Evolutionary conservation across 1,284 basidiomycete genomes (phyloP).

Genomic region (Fomitopsis schrenkii): DNA sequence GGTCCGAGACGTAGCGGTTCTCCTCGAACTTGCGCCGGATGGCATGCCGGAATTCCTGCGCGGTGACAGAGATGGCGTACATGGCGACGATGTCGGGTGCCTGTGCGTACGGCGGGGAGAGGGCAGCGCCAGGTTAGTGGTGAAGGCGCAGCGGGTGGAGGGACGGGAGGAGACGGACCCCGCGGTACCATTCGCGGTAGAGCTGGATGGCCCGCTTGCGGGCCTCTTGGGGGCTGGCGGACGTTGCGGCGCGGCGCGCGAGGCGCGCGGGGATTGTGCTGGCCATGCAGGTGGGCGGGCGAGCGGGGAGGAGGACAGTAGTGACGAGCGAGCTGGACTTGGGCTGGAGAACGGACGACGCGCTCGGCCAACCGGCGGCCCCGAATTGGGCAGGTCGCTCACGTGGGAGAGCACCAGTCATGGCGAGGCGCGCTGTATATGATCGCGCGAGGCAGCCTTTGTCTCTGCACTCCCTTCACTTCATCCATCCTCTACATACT

Average conservation of each 20-base stretch:
- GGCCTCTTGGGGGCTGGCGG: slow-evolving; percentile 63
- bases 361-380: not conserved
- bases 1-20: slow-evolving; percentile 81
- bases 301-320: not conserved
- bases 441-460: not conserved
- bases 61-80: slow-evolving; percentile 83
- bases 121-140: not conserved
- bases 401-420: not conserved
- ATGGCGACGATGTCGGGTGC: slow-evolving; percentile 87
- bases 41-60: slow-evolving; percentile 78
- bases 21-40: slow-evolving; percentile 88
- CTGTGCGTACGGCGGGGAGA: slow-evolving; percentile 34
- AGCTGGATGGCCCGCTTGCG: slow-evolving; percentile 71
- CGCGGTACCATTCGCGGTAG: slow-evolving; percentile 92
- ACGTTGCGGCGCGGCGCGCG: slow-evolving; percentile 64
- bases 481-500: not conserved
- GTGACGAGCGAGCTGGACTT: not conserved
- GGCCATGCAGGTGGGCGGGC: slow-evolving; percentile 1
- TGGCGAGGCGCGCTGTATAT: not conserved
- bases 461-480: not conserved
- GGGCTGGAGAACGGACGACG: slow-evolving; percentile 6
- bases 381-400: not conserved
- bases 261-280: slow-evolving; percentile 90
- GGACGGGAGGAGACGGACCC: slow-evolving; percentile 47
- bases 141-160: not conserved